Evolutionary conservation across 2,329 filamentous ascomycete species (phyloP).

Genomic region (Trichocomaceae sp.): DNA sequence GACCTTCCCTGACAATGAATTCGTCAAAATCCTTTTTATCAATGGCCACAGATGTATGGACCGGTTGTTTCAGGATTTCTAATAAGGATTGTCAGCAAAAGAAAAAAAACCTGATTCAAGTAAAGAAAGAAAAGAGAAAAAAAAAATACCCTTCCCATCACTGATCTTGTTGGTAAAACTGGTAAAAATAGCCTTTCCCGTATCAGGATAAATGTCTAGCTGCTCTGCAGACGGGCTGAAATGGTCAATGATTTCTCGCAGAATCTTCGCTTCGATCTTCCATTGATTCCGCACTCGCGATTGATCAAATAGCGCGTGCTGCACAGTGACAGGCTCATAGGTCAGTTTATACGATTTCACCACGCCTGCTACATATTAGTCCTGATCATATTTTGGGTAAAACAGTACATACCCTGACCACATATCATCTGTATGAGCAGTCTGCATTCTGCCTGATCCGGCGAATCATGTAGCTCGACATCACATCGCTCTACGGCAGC

Average conservation of each 20-base stretch:
- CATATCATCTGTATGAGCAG: slow-evolving; percentile 57
- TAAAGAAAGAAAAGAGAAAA: slow-evolving; percentile 3
- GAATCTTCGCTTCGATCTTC: slow-evolving; percentile 50
- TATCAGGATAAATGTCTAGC: slow-evolving; percentile 55
- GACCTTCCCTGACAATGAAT: slow-evolving; percentile 51
- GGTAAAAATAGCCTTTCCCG: slow-evolving; percentile 54
- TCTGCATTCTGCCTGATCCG: slow-evolving; percentile 53
- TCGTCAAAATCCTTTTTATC: slow-evolving; percentile 57
- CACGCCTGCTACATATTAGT: slow-evolving; percentile 40
- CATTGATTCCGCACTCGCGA: slow-evolving; percentile 51
- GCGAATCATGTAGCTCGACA: slow-evolving; percentile 52
- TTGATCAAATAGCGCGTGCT: slow-evolving; percentile 59
- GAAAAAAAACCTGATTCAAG: not conserved
- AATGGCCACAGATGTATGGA: slow-evolving; percentile 58
- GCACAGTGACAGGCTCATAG: slow-evolving; percentile 56
- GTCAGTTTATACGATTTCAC: slow-evolving; percentile 60
- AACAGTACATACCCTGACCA: slow-evolving; percentile 44
- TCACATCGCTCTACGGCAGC: slow-evolving; percentile 57
- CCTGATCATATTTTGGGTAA: not conserved
- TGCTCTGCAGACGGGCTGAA: slow-evolving; percentile 60
- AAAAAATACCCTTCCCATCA: slow-evolving; percentile 49
- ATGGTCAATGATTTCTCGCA: slow-evolving; percentile 58
- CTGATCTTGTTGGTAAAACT: slow-evolving; percentile 61
- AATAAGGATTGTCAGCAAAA: not conserved
- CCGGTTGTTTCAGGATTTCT: slow-evolving; percentile 59